phyloP scores from a whole-genome alignment of 2,329 filamentous ascomycete species.

The Cladosporium sp. region DNA sequence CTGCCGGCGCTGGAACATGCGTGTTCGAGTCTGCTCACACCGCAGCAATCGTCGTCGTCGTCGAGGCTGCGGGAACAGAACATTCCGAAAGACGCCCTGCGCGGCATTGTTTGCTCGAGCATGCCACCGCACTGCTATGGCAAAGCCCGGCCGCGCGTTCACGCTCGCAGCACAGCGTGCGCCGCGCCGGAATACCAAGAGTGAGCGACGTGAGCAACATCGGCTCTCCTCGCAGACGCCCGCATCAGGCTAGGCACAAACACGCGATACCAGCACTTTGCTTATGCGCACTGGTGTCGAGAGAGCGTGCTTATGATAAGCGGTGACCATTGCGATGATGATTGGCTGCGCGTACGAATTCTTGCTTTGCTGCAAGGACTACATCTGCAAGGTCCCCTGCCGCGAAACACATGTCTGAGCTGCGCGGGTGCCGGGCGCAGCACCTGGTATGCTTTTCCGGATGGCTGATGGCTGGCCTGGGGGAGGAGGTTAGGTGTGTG shows the following conservation, averaged over 20 bases:
- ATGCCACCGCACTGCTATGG: background rate
- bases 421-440: constrained; percentile 9
- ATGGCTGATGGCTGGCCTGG: constrained; percentile 7
- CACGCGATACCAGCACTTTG: background rate
- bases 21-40: background rate
- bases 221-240: constrained; percentile 7
- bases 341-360: background rate
- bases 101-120: background rate
- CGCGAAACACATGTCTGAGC: constrained; percentile 10
- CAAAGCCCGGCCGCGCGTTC: constrained; percentile 2
- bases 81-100: background rate
- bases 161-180: background rate
- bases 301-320: background rate
- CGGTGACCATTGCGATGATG: background rate
- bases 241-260: background rate
- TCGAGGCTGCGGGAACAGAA: background rate
- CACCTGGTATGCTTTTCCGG: constrained; percentile 6
- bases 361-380: background rate
- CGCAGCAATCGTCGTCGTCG: background rate
- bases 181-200: constrained; percentile 13
- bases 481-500: background rate
- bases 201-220: background rate
- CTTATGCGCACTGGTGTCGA: background rate
- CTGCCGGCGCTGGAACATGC: background rate
- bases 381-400: background rate